Conservation (phyloP, 1,284 basidiomycete genomes). For the Clitocybe nebularis region DNA sequence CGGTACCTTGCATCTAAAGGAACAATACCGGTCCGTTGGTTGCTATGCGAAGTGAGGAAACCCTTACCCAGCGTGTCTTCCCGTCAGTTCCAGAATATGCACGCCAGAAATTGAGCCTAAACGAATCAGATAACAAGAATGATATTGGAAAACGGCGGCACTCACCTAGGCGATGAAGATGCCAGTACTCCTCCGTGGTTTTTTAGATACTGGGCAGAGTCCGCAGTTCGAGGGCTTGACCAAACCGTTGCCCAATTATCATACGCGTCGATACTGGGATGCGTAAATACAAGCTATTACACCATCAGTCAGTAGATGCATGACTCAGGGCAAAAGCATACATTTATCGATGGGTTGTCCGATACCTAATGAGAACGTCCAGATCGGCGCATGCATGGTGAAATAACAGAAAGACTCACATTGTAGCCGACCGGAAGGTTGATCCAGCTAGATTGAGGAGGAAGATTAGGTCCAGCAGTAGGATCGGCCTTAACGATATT, state of each 20-base stretch:
- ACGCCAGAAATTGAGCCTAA: constrained; percentile 63
- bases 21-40: constrained; percentile 13
- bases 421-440: constrained; percentile 56
- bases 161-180: constrained; percentile 50
- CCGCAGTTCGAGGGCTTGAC: constrained; percentile 48
- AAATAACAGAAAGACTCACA: constrained; percentile 20
- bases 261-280: constrained; percentile 57
- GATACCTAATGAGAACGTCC: constrained; percentile 31
- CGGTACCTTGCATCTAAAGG: constrained; percentile 55
- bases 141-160: not conserved
- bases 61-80: constrained; percentile 41
- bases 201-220: constrained; percentile 50
- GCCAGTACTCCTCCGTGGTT: constrained; percentile 54
- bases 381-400: not conserved
- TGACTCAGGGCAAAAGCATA: constrained; percentile 22
- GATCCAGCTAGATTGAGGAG: constrained; percentile 48
- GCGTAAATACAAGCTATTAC: constrained; percentile 56
- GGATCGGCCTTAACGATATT: constrained; percentile 44
- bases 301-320: too few species aligned
- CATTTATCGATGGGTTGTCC: constrained; percentile 65
- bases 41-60: too few species aligned
- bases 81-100: constrained; percentile 45
- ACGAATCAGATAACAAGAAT: not conserved
- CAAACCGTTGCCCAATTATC: constrained; percentile 62
- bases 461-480: constrained; percentile 42